Evolutionary conservation across 2,329 filamentous ascomycete genomes (phyloP), one percentile per base, ranked within the genome.

Genomic region (Biscogniauxia mediterranea): DNA sequence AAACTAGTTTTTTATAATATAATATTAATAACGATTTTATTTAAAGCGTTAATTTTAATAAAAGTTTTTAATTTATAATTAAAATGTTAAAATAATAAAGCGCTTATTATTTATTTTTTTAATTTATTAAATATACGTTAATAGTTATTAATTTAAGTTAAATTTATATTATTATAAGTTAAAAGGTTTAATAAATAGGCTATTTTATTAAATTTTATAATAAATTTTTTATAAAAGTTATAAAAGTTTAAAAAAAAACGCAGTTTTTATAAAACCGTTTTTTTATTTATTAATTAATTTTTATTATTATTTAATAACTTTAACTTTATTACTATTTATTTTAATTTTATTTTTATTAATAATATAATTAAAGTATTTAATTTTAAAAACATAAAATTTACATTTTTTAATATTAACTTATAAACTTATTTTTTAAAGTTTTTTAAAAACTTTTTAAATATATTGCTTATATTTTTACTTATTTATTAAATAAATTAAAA

Each of bases 261-360:
- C 26, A 28, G 8, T 28, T 28, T 28, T 5, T 8, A 5, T 28
- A 28, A 28, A 5, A 28, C 56, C 23, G 17, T 56, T 56, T 59
- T 59, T 52, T 61, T n/a, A n/a, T 17, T 52, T 11, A 13, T 51
- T 42, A 25, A 17, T 53, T 1, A 25, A 23, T 4, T 21, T 1
- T 56, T 61, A 52, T 38, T 56, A 61, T 46, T 59, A 42, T 55
- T 58, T 20, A 26, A 57, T 19, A 5, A 57, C 23, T 3, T n/a
- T 15, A 23, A 52, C 23, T 57, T 57, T 57, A 8, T 11, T 28
- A 25, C 19, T 28, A 32, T 57, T 52, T n/a, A 52, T 38, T n/a
- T 2, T 28, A 25, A 57, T 57, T 6, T 26, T 28, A 11, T 52
- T 28, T 7, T 3, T 57, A 15, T 51, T 20, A 52, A 50, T 28